Evolutionary conservation across 169 alveolate genomes (phyloP).

Genomic region (Plasmodium coatneyi): DNA sequence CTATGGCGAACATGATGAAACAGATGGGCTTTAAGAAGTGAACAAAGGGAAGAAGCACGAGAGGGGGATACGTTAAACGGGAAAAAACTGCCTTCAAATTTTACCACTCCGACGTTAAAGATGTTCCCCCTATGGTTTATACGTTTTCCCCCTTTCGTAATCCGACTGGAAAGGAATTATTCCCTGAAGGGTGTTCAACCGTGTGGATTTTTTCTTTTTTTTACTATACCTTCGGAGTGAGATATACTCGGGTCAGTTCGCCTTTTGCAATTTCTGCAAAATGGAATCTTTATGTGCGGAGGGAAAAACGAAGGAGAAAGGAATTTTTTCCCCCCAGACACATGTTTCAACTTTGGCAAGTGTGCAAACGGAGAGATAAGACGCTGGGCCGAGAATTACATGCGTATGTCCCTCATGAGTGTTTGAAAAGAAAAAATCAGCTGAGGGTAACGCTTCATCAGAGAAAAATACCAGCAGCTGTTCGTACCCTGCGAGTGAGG

Average conservation of each 20-base stretch:
- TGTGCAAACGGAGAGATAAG: neutral
- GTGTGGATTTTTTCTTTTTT: neutral
- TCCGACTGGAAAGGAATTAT: neutral
- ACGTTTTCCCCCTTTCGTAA: neutral
- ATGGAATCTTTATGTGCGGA: neutral
- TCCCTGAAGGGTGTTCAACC: neutral
- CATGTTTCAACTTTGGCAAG: neutral
- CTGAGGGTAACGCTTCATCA: neutral
- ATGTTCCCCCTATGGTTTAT: neutral
- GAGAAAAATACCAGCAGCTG: neutral
- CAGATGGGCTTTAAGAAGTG: constrained; percentile 74
- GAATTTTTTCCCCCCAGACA: neutral
- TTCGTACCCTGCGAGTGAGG: neutral
- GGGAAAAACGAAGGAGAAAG: neutral
- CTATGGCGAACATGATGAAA: constrained; percentile 74
- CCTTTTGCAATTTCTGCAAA: neutral
- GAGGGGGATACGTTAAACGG: neutral
- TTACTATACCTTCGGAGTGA: neutral
- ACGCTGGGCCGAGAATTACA: neutral
- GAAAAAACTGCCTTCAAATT: neutral
- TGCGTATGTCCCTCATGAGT: neutral
- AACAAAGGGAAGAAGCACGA: neutral
- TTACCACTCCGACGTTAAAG: neutral
- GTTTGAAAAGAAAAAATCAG: neutral
- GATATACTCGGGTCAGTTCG: neutral